Evolutionary conservation across 2,329 filamentous ascomycete species (phyloP), one percentile per base, ranked within the genome.

Genomic region (Keithomyces neogunnii): DNA sequence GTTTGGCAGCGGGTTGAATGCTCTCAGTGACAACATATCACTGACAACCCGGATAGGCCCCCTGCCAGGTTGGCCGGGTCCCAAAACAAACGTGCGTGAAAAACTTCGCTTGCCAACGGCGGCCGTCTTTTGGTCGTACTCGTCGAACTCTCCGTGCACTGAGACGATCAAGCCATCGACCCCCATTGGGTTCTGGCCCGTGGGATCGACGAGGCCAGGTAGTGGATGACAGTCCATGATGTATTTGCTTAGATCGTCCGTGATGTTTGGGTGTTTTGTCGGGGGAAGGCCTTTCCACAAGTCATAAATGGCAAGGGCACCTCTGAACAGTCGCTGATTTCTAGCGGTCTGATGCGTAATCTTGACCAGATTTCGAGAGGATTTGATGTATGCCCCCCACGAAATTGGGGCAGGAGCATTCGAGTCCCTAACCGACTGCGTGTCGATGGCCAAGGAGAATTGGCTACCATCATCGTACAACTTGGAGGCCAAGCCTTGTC

Each of bases 71-170:
- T 76, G 77, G 33, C 87, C 88, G 1, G 89, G 89, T 0, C 88
- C 88, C 19, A 95, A 75, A 40, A 91, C 73, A 63, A 95, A 89
- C 0, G 82, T 86, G 48, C 90, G 83, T 50, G 90, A 89, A 67
- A 95, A 95, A 65, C 86, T 89, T 54, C 89, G 84, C 59, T 84
- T 81, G 38, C 81, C 75, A 43, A 77, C 78, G 44, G 78, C 75
- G 46, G 76, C 73, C 28, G 75, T 77, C 13, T 68, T 67, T 3
- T 71, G 66, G 57, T 87, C 80, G 19, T 84, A 72, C 63, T 96
- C 90, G 47, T 92, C 84, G 54, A 89, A 95, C 61, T 92, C 87
- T 55, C 89, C 88, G 60, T 93, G 87, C n/a, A 92, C 77, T 6
- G 80, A 85, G 57, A 95, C 80, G 47, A 88, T 77, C 56, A 95